Percentiles rank a stretch among this genome's conserved stretches.
These are phyloP conservation scores for Tuber magnatum DNA, from an alignment of 495 filamentous ascomycete genomes.

Conservation along the genomic window DNA sequence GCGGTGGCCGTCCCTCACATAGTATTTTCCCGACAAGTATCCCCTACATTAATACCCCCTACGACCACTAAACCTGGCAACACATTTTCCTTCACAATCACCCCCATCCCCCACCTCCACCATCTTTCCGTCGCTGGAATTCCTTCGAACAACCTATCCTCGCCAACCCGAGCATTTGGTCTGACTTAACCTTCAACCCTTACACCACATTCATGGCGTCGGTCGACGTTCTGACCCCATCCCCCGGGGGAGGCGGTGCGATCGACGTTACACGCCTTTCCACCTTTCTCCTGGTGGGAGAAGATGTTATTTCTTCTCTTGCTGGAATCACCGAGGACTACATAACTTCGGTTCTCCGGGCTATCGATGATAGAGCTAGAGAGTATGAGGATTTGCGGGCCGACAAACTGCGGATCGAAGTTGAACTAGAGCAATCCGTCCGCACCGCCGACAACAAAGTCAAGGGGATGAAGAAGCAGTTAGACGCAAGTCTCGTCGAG, in stretches of 20 bases:
- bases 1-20: background rate
- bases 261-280: constrained; percentile 38
- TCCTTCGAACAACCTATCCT: background rate
- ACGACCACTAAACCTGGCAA: background rate
- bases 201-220: constrained; percentile 30
- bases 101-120: background rate
- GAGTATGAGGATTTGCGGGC: constrained; percentile 71
- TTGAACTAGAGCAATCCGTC: constrained; percentile 87
- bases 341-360: constrained; percentile 36
- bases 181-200: background rate
- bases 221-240: constrained; percentile 38
- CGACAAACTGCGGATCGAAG: constrained; percentile 74
- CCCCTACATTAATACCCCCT: background rate
- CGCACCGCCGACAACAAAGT: constrained; percentile 71
- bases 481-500: constrained; percentile 76
- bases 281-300: constrained; percentile 35
- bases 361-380: constrained; percentile 64
- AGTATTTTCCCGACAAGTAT: background rate
- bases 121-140: background rate
- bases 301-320: constrained; percentile 29
- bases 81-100: background rate
- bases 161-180: background rate
- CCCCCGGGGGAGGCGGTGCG: constrained; percentile 21
- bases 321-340: constrained; percentile 32
- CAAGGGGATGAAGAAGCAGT: constrained; percentile 66